Evolutionary conservation across 2,329 filamentous ascomycete genomes (phyloP).

Genomic region (Penicillium thymicola): DNA sequence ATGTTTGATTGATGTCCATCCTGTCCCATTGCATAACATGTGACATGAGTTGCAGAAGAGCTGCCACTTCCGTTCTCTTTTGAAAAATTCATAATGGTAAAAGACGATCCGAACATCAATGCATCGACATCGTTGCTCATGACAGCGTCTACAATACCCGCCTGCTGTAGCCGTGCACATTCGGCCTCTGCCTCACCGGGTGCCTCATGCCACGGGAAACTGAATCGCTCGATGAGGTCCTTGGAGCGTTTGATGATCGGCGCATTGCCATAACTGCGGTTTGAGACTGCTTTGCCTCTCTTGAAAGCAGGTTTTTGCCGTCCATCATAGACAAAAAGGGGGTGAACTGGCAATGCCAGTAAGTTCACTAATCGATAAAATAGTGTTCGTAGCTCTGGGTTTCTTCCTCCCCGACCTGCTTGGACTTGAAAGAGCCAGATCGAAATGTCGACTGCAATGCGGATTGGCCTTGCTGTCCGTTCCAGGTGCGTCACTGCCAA

Average conservation of each 20-base stretch:
- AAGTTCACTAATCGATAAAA: slow-evolving; percentile 87
- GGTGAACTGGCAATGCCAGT: slow-evolving; percentile 72
- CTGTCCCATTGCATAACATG: slow-evolving; percentile 62
- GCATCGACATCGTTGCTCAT: slow-evolving; percentile 96
- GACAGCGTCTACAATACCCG: slow-evolving; percentile 85
- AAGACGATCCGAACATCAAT: slow-evolving; percentile 88
- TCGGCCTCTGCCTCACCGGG: slow-evolving; percentile 96
- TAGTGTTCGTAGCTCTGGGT: slow-evolving; percentile 84
- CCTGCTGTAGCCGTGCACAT: slow-evolving; percentile 78
- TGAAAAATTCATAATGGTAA: slow-evolving; percentile 79
- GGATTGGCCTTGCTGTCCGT: slow-evolving; percentile 66
- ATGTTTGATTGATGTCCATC: slow-evolving; percentile 28
- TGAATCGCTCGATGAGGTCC: slow-evolving; percentile 77
- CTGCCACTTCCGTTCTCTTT: slow-evolving; percentile 65
- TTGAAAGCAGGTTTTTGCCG: slow-evolving; percentile 83
- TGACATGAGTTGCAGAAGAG: slow-evolving; percentile 73
- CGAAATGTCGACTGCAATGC: slow-evolving; percentile 87
- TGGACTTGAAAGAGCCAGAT: slow-evolving; percentile 98
- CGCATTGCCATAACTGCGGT: slow-evolving; percentile 57
- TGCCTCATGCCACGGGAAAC: slow-evolving; percentile 77
- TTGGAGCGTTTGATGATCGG: slow-evolving; percentile 73
- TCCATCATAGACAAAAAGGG: slow-evolving; percentile 88
- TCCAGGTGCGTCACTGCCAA: slow-evolving; percentile 76
- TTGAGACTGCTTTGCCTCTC: slow-evolving; percentile 66
- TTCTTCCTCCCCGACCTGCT: slow-evolving; percentile 78